A percentile compares a stretch with the other conserved stretches of the same genome.
These are phyloP conservation scores for Thielaviopsis euricoi DNA, from an alignment of 2,329 filamentous ascomycete species.

Conservation along the genomic window DNA sequence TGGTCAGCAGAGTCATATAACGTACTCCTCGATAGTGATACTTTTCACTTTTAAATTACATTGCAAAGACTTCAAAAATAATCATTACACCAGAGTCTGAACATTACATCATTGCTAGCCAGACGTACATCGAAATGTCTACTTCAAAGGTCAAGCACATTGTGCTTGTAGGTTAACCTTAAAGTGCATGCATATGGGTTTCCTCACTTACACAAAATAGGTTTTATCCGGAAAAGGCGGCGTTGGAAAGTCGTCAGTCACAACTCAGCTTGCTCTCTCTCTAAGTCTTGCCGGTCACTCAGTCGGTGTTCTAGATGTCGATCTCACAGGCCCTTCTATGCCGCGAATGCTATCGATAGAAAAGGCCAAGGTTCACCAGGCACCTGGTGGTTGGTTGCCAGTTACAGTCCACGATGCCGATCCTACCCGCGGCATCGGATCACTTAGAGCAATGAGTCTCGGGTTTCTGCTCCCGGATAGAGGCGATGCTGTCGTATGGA, in stretches of 20 bases:
- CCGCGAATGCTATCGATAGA: conserved; percentile 89
- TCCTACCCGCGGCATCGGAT: conserved; percentile 34
- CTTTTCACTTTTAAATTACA: not conserved
- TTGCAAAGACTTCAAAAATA: not conserved
- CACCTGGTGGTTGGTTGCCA: conserved; percentile 81
- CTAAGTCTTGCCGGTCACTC: conserved; percentile 72
- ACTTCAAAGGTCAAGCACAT: conserved; percentile 53
- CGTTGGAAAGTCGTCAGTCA: conserved; percentile 96
- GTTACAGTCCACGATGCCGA: conserved; percentile 61
- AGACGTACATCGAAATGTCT: conserved; percentile 7
- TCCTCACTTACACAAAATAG: conserved; percentile 19
- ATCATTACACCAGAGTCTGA: too few relatives aligned
- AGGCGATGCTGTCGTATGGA: conserved; percentile 90
- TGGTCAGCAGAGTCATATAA: conserved; percentile 5
- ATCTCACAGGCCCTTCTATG: conserved; percentile 91
- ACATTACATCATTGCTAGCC: not conserved
- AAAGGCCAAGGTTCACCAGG: conserved; percentile 74
- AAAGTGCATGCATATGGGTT: not conserved
- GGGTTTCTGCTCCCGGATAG: conserved; percentile 74
- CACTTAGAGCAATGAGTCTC: conserved; percentile 74
- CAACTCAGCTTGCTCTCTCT: conserved; percentile 83
- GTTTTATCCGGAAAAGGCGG: conserved; percentile 93
- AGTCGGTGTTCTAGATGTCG: conserved; percentile 89
- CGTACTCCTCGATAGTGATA: not conserved
- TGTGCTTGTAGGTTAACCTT: conserved; percentile 40